These are phyloP conservation scores for Podospora pseudocomata DNA, from an alignment of 495 filamentous ascomycete species.

Conservation along the genomic window DNA sequence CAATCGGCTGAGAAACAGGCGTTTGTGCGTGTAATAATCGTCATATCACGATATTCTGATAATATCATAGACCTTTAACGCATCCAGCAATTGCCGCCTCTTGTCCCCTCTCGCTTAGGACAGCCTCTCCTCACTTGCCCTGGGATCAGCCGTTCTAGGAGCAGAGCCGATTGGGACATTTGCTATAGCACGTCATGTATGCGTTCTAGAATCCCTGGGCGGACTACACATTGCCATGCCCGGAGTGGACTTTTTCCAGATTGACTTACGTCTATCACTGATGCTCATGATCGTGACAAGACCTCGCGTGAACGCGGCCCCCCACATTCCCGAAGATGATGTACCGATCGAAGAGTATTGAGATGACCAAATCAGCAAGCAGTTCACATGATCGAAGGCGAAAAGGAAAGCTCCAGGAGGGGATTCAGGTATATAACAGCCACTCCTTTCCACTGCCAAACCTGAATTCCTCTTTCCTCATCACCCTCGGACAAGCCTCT, in stretches of 20 bases:
- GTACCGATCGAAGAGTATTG: background rate
- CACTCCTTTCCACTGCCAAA: background rate
- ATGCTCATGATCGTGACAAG: background rate
- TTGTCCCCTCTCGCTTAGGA: background rate
- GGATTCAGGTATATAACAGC: background rate
- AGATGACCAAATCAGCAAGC: background rate
- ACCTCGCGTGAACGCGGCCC: background rate
- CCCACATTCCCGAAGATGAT: background rate
- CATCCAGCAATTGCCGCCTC: background rate
- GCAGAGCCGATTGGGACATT: background rate
- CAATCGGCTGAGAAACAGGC: background rate
- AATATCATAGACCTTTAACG: background rate
- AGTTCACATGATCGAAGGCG: no score
- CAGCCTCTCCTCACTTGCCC: constrained; percentile 1
- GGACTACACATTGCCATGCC: background rate
- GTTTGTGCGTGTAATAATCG: background rate
- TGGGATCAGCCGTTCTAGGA: no score
- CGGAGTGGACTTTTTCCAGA: background rate
- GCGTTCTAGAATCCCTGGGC: background rate
- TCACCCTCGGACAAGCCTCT: background rate
- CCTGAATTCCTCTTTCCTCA: background rate
- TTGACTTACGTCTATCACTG: background rate
- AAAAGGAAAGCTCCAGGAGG: no score
- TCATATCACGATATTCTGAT: constrained; percentile 4
- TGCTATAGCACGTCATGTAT: background rate